A percentile compares a stretch with the other conserved stretches of the same genome.
These are phyloP conservation scores for Wickerhamiella hasegawae DNA, from an alignment of 805 yeast species.

Conservation along the genomic window DNA sequence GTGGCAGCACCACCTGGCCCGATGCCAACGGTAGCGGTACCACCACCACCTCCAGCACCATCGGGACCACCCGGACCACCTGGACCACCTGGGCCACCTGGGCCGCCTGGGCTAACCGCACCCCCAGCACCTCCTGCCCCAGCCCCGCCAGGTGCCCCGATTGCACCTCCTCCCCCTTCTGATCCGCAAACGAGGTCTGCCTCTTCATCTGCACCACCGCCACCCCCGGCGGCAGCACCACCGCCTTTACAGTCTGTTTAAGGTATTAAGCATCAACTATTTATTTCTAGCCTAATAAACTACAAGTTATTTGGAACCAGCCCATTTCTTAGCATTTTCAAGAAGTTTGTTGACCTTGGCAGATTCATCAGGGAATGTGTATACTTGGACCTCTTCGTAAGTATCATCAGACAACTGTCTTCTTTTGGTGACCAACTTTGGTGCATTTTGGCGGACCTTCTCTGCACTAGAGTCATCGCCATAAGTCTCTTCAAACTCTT, in stretches of 20 bases:
- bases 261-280: neutral
- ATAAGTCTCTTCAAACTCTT: constrained; percentile 45
- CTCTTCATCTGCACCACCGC: constrained; percentile 1
- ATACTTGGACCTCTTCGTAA: constrained; percentile 41
- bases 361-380: constrained; percentile 52
- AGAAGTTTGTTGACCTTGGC: constrained; percentile 23
- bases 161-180: constrained; percentile 6
- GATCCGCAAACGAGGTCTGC: neutral
- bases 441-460: constrained; percentile 32
- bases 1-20: constrained; percentile 8
- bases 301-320: constrained; percentile 10
- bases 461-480: constrained; percentile 32
- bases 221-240: too few species aligned
- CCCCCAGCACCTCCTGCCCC: constrained; percentile 12
- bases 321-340: constrained; percentile 36
- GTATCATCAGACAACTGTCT: constrained; percentile 28
- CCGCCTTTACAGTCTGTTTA: neutral
- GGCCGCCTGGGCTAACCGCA: too few species aligned
- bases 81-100: too few species aligned
- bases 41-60: constrained; percentile 12
- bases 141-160: constrained; percentile 4
- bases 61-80: too few species aligned
- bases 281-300: neutral
- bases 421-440: constrained; percentile 34
- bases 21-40: constrained; percentile 3